Base-by-base conservation (phyloP, 2,329 filamentous ascomycete species). In the Exophiala alcalophila region DNA sequence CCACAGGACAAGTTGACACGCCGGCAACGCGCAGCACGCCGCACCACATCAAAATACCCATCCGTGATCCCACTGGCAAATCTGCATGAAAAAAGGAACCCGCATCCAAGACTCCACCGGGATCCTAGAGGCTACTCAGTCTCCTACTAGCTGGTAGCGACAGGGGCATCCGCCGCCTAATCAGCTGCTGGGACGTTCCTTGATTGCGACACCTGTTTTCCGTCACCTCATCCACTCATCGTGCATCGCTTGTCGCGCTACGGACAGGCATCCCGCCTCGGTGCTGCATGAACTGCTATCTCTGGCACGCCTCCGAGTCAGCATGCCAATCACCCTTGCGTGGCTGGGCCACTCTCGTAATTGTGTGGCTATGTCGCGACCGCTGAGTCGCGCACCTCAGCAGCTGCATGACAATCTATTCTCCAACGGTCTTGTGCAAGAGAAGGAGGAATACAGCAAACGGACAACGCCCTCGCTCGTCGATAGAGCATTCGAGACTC, bases 351-450 rank as follows among this genome's bases (percentile, higher is more conserved):
- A n/a, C 23, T 12, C 25, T 29, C 25, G 24, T 15, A 30, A 30
- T 11, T 29, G 15, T 47, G 48, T 50, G 48, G 48, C 48, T 47
- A 50, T 50, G 48, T 44, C 41, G n/a, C 26, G 18, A 25, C n/a
- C n/a, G n/a, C n/a, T n/a, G n/a, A n/a, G n/a, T n/a, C n/a, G n/a
- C n/a, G 40, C 31, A 29, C 31, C 24, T 29, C 31, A 34, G 11
- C 28, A n/a, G 36, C 15, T 30, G 30, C 19, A 34, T 28, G 39
- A 18, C 39, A 38, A 38, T 28, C 35, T 27, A 18, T 27, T 19
- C 35, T 16, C 18, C 23, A 18, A 14, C 12, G 21, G 35, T 3
- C 23, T 38, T 18, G 23, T 25, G 16, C 19, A 16, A 15, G 15
- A 36, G 9, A 16, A n/a, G n/a, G n/a, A n/a, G n/a, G n/a, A n/a